Evolutionary conservation across 208 protist genomes (phyloP).

Genomic region (Trypanosoma cruzi): DNA sequence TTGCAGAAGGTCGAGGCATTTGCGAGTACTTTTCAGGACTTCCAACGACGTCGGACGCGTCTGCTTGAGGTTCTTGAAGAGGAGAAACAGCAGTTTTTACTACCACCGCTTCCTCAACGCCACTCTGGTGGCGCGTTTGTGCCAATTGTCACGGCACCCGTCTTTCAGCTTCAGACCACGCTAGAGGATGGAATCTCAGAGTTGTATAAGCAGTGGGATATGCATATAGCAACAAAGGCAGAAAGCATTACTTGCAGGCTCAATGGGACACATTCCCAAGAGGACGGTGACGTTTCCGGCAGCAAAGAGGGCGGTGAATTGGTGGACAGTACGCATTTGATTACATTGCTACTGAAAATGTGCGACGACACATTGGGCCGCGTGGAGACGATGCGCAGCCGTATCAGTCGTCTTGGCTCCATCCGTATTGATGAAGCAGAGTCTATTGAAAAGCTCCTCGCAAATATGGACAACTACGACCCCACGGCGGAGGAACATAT

Average conservation of each 20-base stretch:
- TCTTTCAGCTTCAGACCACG: neutral
- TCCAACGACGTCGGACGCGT: conserved; percentile 10
- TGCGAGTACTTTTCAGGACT: conserved; percentile 14
- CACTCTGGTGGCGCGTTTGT: neutral
- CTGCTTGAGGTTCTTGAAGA: conserved; percentile 8
- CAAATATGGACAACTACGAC: conserved; percentile 48
- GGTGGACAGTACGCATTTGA: neutral
- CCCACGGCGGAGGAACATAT: conserved; percentile 36
- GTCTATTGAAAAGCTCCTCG: conserved; percentile 28
- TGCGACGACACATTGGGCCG: conserved; percentile 36
- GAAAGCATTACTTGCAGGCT: neutral
- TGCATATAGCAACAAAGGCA: neutral
- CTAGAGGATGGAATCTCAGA: neutral
- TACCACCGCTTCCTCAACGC: neutral
- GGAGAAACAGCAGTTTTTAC: neutral
- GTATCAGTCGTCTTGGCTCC: conserved; percentile 38
- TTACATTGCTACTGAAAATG: conserved; percentile 35
- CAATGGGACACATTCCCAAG: neutral
- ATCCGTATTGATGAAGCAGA: conserved; percentile 39
- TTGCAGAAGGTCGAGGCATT: conserved; percentile 17
- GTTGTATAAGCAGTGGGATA: conserved; percentile 7
- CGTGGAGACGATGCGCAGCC: conserved; percentile 40
- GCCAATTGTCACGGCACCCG: neutral
- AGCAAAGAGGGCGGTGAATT: neutral
- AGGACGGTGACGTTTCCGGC: neutral